Percentiles rank a stretch among this genome's conserved stretches.
Conservation (phyloP, 306 rosid species). For the Argentina anserina region DNA sequence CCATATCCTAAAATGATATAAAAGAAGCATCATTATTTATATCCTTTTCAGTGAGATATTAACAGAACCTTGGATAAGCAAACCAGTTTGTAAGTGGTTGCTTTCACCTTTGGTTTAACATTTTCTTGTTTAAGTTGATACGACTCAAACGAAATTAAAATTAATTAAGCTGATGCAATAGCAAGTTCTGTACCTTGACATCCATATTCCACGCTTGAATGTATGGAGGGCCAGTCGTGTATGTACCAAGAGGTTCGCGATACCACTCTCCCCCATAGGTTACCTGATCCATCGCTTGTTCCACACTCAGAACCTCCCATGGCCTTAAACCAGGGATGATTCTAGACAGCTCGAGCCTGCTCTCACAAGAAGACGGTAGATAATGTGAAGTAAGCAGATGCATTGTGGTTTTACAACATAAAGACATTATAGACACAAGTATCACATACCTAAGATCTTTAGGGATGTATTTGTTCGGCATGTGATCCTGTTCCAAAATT, state of each 20-base stretch:
- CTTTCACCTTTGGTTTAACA: neutral
- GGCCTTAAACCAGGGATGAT: constrained; percentile 87
- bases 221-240: constrained; percentile 79
- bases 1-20: neutral
- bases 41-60: neutral
- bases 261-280: constrained; percentile 76
- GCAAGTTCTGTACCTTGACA: constrained; percentile 44
- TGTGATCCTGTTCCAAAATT: constrained; percentile 79
- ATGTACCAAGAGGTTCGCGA: constrained; percentile 78
- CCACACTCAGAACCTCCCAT: constrained; percentile 91
- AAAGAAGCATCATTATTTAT: neutral
- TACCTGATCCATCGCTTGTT: constrained; percentile 89
- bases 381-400: neutral
- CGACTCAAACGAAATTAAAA: neutral
- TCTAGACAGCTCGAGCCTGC: constrained; percentile 52
- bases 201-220: constrained; percentile 54
- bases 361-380: constrained; percentile 8
- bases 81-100: neutral
- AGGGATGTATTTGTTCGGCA: constrained; percentile 93
- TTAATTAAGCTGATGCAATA: neutral
- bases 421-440: neutral
- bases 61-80: neutral
- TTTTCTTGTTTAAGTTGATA: neutral
- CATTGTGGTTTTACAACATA: neutral
- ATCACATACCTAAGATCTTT: constrained; percentile 67